A percentile compares a stretch with the other conserved stretches of the same genome.
These are phyloP conservation scores for Lachnellula willkommii DNA, from an alignment of 2,329 filamentous ascomycete species.

Conservation along the genomic window DNA sequence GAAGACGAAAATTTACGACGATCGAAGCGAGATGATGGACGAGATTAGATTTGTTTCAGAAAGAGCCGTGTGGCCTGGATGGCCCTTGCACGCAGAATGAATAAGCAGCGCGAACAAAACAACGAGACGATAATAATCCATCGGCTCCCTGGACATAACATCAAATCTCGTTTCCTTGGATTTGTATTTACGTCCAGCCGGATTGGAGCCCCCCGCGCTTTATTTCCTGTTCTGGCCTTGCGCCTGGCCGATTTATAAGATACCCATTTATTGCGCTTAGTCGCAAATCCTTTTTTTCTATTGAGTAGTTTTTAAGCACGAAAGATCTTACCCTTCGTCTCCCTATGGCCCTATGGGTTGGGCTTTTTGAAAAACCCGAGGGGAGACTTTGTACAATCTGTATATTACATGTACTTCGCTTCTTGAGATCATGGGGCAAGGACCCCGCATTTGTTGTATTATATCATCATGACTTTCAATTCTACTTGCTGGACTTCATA, in stretches of 20 bases:
- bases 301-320: neutral
- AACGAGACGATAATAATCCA: neutral
- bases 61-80: conserved; percentile 11
- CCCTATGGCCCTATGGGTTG: no score
- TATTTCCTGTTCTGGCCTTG: conserved; percentile 11
- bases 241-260: conserved; percentile 21
- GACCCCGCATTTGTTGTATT: conserved; percentile 1
- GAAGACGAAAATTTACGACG: conserved; percentile 22
- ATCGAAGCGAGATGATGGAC: conserved; percentile 30
- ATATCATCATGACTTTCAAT: conserved; percentile 2
- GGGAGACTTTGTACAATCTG: neutral
- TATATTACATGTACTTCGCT: neutral
- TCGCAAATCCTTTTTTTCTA: conserved; percentile 4
- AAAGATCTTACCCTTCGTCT: no score
- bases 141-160: conserved; percentile 8
- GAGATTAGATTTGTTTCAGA: conserved; percentile 31
- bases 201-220: neutral
- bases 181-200: conserved; percentile 10
- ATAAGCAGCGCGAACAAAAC: conserved; percentile 5
- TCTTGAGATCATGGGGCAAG: neutral
- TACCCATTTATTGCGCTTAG: conserved; percentile 20
- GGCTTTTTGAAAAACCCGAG: no score
- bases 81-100: conserved; percentile 14
- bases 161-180: neutral
- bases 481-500: neutral